These are phyloP conservation scores for Rhodotorula mucilaginosa DNA, from an alignment of 1,284 basidiomycete genomes.

Conservation along the genomic window DNA sequence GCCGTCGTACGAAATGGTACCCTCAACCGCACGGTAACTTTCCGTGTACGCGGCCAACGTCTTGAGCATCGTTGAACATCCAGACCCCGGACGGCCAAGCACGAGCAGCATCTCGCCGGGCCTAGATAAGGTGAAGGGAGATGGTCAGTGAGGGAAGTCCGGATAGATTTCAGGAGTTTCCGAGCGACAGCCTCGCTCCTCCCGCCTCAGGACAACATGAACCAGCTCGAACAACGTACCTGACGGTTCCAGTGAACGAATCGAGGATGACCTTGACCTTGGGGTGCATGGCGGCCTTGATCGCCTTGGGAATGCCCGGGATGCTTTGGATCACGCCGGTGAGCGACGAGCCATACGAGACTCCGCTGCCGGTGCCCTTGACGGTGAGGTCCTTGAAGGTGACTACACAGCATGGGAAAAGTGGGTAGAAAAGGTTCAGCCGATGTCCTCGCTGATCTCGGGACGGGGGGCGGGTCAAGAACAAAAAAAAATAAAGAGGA, in stretches of 20 bases:
- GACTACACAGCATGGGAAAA: slow-evolving; percentile 13
- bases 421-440: not conserved
- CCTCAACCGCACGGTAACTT: slow-evolving; percentile 53
- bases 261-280: slow-evolving; percentile 50
- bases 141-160: not conserved
- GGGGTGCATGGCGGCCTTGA: slow-evolving; percentile 31
- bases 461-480: not conserved
- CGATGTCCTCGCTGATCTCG: not conserved
- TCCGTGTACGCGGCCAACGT: slow-evolving; percentile 58
- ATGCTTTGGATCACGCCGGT: slow-evolving; percentile 20
- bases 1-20: slow-evolving; percentile 51
- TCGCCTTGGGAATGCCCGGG: slow-evolving; percentile 19
- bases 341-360: slow-evolving; percentile 37
- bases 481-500: slow-evolving; percentile 39
- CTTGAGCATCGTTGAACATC: slow-evolving; percentile 62
- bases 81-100: slow-evolving; percentile 54
- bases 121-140: slow-evolving; percentile 15
- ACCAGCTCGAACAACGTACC: not conserved
- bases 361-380: slow-evolving; percentile 35
- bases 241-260: slow-evolving; percentile 57
- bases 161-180: too few species aligned
- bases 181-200: too few species aligned
- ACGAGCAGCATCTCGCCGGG: slow-evolving; percentile 61
- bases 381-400: slow-evolving; percentile 41
- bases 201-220: not conserved